Percentiles rank a stretch among this genome's conserved stretches.
Conservation (phyloP, 2,329 filamentous ascomycete species). For the Fusarium equiseti region DNA sequence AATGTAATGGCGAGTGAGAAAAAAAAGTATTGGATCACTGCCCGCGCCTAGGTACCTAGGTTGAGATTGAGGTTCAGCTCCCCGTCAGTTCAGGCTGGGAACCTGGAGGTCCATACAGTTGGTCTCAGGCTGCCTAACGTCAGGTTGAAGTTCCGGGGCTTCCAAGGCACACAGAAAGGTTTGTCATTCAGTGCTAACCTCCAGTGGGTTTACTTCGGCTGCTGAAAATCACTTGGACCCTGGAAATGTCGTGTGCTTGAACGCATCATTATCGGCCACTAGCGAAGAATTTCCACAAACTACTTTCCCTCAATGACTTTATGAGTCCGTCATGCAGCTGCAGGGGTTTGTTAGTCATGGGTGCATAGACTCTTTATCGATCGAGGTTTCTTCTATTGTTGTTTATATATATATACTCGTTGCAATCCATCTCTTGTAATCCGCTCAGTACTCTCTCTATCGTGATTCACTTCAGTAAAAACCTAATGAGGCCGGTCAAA, state of each 20-base stretch:
- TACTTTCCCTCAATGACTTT: conserved; percentile 6
- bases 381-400: background rate
- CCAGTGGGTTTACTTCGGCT: conserved; percentile 37
- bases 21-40: conserved; percentile 13
- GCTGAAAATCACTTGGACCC: conserved; percentile 22
- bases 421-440: background rate
- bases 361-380: background rate
- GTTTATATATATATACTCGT: background rate
- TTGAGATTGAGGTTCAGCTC: conserved; percentile 10
- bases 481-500: background rate
- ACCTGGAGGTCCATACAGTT: background rate
- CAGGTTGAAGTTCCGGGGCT: background rate
- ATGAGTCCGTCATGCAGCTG: conserved; percentile 3
- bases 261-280: conserved; percentile 27
- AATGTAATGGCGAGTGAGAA: conserved; percentile 13
- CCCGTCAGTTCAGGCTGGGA: conserved; percentile 1
- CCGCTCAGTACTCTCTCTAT: background rate
- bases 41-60: background rate
- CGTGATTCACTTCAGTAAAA: background rate
- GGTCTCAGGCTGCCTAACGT: background rate
- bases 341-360: background rate
- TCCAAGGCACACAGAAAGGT: conserved; percentile 14
- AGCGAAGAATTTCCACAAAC: conserved; percentile 9
- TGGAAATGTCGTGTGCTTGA: conserved; percentile 24
- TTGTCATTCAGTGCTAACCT: conserved; percentile 1